Percentiles rank a stretch among this genome's conserved stretches.
Conservation (phyloP, 1,284 basidiomycete genomes). For the Sparassis latifolia region DNA sequence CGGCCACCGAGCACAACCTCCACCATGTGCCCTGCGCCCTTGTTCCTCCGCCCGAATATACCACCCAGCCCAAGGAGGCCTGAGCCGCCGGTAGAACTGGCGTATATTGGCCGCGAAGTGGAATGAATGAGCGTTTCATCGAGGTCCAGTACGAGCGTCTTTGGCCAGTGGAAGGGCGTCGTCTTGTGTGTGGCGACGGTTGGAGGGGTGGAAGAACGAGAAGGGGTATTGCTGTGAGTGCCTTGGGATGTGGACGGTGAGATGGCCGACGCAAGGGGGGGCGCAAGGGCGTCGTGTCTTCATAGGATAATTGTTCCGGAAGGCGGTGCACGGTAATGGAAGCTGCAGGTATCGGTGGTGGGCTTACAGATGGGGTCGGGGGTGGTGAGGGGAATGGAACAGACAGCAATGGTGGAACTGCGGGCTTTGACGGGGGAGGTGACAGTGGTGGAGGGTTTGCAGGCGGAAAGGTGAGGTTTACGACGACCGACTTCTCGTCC, state of each 20-base stretch:
- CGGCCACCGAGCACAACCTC: constrained; percentile 90
- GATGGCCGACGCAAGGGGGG: too few relatives aligned
- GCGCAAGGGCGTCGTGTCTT: too few relatives aligned
- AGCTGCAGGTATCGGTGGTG: constrained; percentile 9
- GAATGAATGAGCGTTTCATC: constrained; percentile 99
- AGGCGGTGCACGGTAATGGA: constrained; percentile 8
- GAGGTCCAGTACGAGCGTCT: constrained; percentile 92
- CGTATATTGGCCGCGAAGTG: constrained; percentile 72
- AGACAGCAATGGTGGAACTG: constrained; percentile 11
- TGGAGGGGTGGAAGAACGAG: constrained; percentile 42
- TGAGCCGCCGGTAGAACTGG: constrained; percentile 38
- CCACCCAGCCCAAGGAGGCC: constrained; percentile 62
- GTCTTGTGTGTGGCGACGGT: constrained; percentile 45
- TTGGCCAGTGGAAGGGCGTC: constrained; percentile 68
- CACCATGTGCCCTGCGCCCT: constrained; percentile 84
- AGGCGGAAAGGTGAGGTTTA: constrained; percentile 19
- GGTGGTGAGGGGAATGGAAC: background rate
- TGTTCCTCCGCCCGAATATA: constrained; percentile 50
- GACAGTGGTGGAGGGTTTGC: constrained; percentile 20
- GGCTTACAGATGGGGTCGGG: constrained; percentile 2
- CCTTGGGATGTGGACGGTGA: too few relatives aligned
- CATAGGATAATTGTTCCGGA: constrained; percentile 9
- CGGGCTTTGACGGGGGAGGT: constrained; percentile 14
- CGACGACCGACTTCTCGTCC: constrained; percentile 26
- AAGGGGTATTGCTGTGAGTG: background rate